Evolutionary conservation across 805 yeast species (phyloP), one percentile per base, ranked within the genome.

Genomic region (Nakazawaea populi): DNA sequence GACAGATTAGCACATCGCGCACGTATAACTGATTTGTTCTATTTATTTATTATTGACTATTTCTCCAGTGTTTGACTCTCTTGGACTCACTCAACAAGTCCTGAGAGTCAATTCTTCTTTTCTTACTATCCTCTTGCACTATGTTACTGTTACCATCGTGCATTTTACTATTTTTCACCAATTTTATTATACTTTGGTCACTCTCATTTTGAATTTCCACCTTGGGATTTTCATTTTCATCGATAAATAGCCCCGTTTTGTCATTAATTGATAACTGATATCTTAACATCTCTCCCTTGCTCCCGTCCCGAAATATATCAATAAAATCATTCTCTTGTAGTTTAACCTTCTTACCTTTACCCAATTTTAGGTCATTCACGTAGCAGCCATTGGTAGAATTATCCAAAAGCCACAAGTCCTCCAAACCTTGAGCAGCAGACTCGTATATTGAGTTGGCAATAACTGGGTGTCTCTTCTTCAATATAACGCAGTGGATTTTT

Each of bases 341-440:
- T 49, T 80, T 74, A 0, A 74, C 75, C 58, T 87, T 88, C 34
- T 77, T 73, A 2, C 85, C 85, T 53, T 80, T 80, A 0, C 85
- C 85, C 44, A 88, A 62, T 46, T 73, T 73, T 6, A 68, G 64
- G 6, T 77, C 77, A 59, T 89, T 87, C 6, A 91, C 76, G 58
- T 72, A 79, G 61, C 96, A 87, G 2, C 88, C 85, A 64, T 90
- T 91, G 0, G 95, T 80, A 51, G 94, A 85, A 54, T 73, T 78
- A 57, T 90, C 96, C 44, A 87, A 67, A 32, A 91, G 69, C 95
- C 96, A 89, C 12, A 87, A 72, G 60, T 83, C 90, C 51, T 83
- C 87, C 6, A 83, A 67, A 52, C 85, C 84, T 66, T 80, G 85
- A 0, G 89, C 90, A 0, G 91, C 89, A 8, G 86, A 79, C 57